These are phyloP conservation scores for Micromonas pusilla DNA, from an alignment of 139 green algal species.

Conservation along the genomic window DNA sequence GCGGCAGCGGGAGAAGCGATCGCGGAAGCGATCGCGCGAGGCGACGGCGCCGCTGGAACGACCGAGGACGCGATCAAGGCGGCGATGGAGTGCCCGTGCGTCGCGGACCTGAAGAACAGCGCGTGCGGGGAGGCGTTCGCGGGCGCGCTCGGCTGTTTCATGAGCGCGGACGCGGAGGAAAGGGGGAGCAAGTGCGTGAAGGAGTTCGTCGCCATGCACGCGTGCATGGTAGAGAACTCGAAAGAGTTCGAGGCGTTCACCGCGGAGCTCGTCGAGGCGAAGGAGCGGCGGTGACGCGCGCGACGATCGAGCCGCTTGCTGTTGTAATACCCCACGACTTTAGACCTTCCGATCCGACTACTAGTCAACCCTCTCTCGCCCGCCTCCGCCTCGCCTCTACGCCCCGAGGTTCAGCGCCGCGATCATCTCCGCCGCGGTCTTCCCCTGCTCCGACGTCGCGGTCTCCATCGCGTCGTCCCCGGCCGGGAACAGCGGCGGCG, in stretches of 20 bases:
- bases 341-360: neutral
- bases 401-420: neutral
- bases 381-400: too few relatives aligned
- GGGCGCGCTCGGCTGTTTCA: constrained; percentile 4
- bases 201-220: constrained; percentile 10
- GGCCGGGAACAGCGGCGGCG: neutral
- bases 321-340: neutral
- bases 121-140: constrained; percentile 7
- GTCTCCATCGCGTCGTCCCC: neutral
- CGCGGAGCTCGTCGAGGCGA: neutral
- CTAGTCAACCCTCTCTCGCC: too few relatives aligned
- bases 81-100: constrained; percentile 15
- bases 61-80: neutral
- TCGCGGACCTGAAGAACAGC: neutral
- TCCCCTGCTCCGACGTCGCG: neutral
- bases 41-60: neutral
- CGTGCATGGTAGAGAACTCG: constrained; percentile 8
- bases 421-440: neutral
- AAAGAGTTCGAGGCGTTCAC: constrained; percentile 13
- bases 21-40: neutral
- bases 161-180: neutral
- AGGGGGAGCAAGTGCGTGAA: neutral
- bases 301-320: too few relatives aligned
- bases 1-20: neutral
- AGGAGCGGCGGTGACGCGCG: neutral